phyloP scores from a whole-genome alignment of 257 asterid genomes.

The Fraxinus americana region DNA sequence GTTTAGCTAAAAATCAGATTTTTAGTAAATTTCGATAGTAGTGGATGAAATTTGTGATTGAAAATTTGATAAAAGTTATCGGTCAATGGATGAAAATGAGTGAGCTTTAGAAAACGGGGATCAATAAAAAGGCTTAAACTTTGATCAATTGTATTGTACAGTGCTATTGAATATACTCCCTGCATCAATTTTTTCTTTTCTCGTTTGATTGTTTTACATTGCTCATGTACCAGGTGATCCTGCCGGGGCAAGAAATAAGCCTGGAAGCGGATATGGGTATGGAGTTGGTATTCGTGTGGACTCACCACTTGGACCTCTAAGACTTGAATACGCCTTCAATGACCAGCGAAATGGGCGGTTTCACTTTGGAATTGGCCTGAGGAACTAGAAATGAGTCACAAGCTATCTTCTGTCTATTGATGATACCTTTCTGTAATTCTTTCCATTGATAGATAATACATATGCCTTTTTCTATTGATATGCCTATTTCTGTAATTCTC shows the following conservation, averaged over 20 bases:
- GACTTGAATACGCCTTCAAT: slow-evolving; percentile 94
- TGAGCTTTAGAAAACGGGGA: too few species aligned
- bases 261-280: slow-evolving; percentile 96
- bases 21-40: too few species aligned
- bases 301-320: slow-evolving; percentile 89
- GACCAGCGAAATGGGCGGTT: slow-evolving; percentile 79
- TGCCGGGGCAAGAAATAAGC: slow-evolving; percentile 90
- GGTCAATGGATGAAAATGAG: too few species aligned
- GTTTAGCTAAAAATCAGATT: too few species aligned
- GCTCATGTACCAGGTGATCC: slow-evolving; percentile 70
- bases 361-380: slow-evolving; percentile 90
- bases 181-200: not conserved
- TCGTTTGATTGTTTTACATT: not conserved
- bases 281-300: slow-evolving; percentile 89
- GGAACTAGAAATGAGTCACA: slow-evolving; percentile 43
- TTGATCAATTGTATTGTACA: not conserved
- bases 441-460: not conserved
- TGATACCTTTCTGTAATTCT: not conserved
- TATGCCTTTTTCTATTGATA: too few species aligned
- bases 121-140: too few species aligned
- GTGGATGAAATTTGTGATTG: too few species aligned
- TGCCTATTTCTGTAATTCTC: too few species aligned
- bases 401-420: not conserved
- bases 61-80: too few species aligned
- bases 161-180: not conserved